Percentiles rank a stretch among this genome's conserved stretches.
phyloP scores from a whole-genome alignment of 768 basidiomycete genomes.

The Boletus rubropictus region DNA sequence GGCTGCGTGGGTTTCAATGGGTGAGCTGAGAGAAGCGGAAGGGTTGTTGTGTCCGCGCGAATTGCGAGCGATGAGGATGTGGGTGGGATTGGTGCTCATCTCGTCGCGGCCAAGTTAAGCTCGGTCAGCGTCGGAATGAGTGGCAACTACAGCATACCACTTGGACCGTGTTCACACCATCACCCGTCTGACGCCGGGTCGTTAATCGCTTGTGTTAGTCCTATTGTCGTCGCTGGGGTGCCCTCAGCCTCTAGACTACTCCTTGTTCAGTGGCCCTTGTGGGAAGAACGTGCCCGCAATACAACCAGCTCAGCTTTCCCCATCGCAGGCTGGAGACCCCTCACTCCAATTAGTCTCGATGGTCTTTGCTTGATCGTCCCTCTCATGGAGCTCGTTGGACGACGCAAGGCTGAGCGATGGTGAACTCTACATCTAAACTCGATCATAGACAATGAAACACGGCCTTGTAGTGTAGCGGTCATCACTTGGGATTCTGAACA shows the following conservation, averaged over 20 bases:
- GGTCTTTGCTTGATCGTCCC: neutral
- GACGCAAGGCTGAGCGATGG: too few species aligned
- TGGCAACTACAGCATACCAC: neutral
- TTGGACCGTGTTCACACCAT: neutral
- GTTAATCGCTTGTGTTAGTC: neutral
- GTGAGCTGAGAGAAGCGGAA: constrained; percentile 75
- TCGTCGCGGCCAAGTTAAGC: neutral
- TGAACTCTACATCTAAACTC: too few species aligned
- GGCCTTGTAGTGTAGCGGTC: constrained; percentile 37
- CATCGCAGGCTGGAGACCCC: neutral
- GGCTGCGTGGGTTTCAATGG: constrained; percentile 84
- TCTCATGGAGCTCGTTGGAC: neutral
- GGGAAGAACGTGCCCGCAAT: neutral
- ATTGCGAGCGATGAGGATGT: constrained; percentile 84
- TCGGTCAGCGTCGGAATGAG: neutral
- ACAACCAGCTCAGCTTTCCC: neutral
- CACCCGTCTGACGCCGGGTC: neutral
- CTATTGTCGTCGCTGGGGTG: too few species aligned
- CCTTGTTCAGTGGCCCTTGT: neutral
- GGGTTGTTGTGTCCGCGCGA: constrained; percentile 72
- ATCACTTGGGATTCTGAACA: constrained; percentile 37
- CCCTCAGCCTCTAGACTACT: neutral
- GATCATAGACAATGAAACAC: too few species aligned
- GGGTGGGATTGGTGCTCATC: constrained; percentile 58
- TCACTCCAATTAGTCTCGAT: neutral